Base-by-base conservation (phyloP, 2,329 filamentous ascomycete species). In the Massarina eburnea region DNA sequence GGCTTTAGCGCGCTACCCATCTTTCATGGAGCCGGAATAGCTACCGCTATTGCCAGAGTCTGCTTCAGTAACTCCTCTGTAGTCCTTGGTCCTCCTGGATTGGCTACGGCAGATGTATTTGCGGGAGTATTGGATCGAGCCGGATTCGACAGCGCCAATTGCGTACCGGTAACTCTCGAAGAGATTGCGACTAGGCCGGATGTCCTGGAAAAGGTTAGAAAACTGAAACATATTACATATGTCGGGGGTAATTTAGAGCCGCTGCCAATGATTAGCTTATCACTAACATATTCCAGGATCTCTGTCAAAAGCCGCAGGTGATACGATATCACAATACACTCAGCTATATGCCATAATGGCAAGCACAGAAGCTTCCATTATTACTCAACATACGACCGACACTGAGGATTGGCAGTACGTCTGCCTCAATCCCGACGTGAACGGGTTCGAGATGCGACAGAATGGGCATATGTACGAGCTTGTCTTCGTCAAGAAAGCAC, bases 331-430 rank as follows among this genome's bases (percentile, higher is more conserved):
- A 9, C 51, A 41, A 22, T 26, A 60, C 22, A 46, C 52, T 3
- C 46, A 27, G 8, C 39, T 61, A 10, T 49, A 56, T 20, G 37
- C 41, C 5, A 35, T 56, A 20, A 49, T 59, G 22, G 48, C 51
- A 10, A 61, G 54, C n/a, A 56, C 56, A 3, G 58, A 61, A 43
- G 53, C 49, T 5, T 51, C 40, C 24, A 30, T 41, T 4, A 22
- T 59, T 8, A 51, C 59, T 5, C 60, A 61, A 39, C 53, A 61
- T 32, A 30, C 47, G 7, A 62, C 60, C 6, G 58, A 61, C 27
- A 47, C 27, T 2, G 51, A 59, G 41, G 61, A 63, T 27, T 62
- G 55, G 57, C 39, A 57, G 26, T 65, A 59, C 38, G 36, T 65
- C 3, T 60, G 51, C 43, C 39, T 59, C 8, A 54, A 61, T 22